Percentiles rank a stretch among this genome's conserved stretches.
These are phyloP conservation scores for Telfairia occidentalis DNA, from an alignment of 331 rosid genomes.

Conservation along the genomic window DNA sequence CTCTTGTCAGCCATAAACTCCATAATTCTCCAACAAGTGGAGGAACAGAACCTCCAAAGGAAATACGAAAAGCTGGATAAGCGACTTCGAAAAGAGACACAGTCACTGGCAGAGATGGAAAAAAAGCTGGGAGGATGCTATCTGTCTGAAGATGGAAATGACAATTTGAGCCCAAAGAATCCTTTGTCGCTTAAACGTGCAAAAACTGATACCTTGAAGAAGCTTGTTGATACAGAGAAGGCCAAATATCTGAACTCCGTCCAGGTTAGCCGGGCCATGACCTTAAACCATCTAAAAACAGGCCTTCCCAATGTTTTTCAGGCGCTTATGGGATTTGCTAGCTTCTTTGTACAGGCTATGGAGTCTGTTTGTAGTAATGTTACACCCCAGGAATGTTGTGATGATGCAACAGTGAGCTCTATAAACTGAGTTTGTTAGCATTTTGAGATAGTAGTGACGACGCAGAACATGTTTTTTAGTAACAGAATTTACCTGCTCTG, in stretches of 20 bases:
- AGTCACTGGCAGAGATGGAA: constrained; percentile 37
- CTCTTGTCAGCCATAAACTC: constrained; percentile 34
- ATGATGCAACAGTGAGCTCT: constrained; percentile 7
- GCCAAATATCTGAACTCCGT: constrained; percentile 34
- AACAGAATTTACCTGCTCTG: neutral
- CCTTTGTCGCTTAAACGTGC: constrained; percentile 43
- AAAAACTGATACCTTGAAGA: constrained; percentile 49
- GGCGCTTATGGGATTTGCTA: constrained; percentile 43
- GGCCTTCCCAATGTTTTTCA: constrained; percentile 60
- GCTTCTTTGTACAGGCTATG: constrained; percentile 42
- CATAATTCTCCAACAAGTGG: constrained; percentile 43
- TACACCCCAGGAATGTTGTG: constrained; percentile 6
- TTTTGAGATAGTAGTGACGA: neutral
- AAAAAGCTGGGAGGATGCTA: constrained; percentile 23
- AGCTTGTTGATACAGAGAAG: constrained; percentile 45
- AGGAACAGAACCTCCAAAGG: constrained; percentile 46
- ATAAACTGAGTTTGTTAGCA: neutral
- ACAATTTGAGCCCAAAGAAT: constrained; percentile 41
- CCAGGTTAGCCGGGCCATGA: constrained; percentile 35
- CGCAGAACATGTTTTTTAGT: neutral
- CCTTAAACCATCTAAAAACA: constrained; percentile 41
- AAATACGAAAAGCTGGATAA: constrained; percentile 46
- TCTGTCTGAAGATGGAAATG: constrained; percentile 21
- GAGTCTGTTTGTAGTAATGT: constrained; percentile 28
- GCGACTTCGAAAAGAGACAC: constrained; percentile 38